Evolutionary conservation across 2,329 filamentous ascomycete genomes (phyloP), one percentile per base, ranked within the genome.

Genomic region (Tolypocladium album): DNA sequence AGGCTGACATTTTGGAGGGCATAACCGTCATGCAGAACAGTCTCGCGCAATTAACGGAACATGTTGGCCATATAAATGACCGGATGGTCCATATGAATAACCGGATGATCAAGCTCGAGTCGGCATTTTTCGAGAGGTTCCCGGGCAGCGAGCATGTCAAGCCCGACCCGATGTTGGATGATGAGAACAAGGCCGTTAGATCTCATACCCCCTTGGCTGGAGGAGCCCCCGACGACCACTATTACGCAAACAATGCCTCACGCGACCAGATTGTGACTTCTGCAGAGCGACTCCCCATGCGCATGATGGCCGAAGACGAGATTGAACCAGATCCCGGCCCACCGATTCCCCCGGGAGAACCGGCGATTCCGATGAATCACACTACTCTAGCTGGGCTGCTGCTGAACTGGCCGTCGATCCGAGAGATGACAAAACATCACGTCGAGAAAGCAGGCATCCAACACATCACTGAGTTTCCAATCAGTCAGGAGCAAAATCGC

Each of bases 341-440:
- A 9, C 74, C 78, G 13, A 80, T 83, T 8, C 76, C 74, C 15
- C 81, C 81, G 1, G 85, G 84, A 55, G 81, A 86, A 64, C 82
- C 89, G 17, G 84, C 88, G 1, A 89, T 96, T 60, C 89, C 91
- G 0, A 83, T 87, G 36, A 90, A 96, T 65, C 93, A 97, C 69
- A 95, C 90, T 0, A 97, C 92, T 0, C 85, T 91, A n/a, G 92
- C 92, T 1, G 90, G 94, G 57, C 84, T 92, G 63, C 78, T 97
- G 22, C 76, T 97, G 36, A 79, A 82, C 55, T 92, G 88, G 86
- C 82, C 82, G 0, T 82, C 86, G 0, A 90, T 94, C 59, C 75
- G 79, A 69, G 75, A 80, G 63, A 70, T 97, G 69, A 85, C 90
- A 40, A 78, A 69, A 62, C 74, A 72, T 56, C 76, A 78, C 34